A percentile compares a stretch with the other conserved stretches of the same genome.
Conservation (phyloP, 2,329 filamentous ascomycete species). For the Mollisiaceae sp. region DNA sequence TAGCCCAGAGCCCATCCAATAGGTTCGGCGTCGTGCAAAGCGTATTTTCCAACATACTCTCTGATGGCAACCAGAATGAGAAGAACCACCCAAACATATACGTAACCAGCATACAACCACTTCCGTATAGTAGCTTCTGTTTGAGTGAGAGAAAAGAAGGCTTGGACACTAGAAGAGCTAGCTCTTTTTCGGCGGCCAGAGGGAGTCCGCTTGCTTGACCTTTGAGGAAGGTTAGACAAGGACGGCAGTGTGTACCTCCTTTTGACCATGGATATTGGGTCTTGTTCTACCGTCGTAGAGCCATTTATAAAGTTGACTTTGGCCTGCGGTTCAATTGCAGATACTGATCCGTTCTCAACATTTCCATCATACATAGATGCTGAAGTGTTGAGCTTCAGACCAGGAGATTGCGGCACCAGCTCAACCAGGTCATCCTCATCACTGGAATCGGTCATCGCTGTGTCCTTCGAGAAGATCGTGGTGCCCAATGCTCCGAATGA, state of each 20-base stretch:
- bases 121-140: conserved; percentile 77
- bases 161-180: conserved; percentile 66
- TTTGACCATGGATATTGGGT: conserved; percentile 45
- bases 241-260: conserved; percentile 60
- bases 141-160: conserved; percentile 81
- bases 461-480: conserved; percentile 30
- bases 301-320: conserved; percentile 23
- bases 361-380: conserved; percentile 22
- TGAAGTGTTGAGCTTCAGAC: conserved; percentile 28
- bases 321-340: conserved; percentile 31
- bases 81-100: conserved; percentile 70
- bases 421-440: conserved; percentile 31
- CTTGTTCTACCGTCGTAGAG: conserved; percentile 24
- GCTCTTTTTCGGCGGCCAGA: conserved; percentile 70
- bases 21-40: conserved; percentile 76
- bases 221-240: conserved; percentile 41
- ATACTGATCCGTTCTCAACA: conserved; percentile 32
- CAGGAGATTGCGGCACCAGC: background rate
- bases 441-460: conserved; percentile 33
- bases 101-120: conserved; percentile 81
- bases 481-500: conserved; percentile 26
- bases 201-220: conserved; percentile 53
- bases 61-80: conserved; percentile 76
- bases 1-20: conserved; percentile 94
- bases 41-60: conserved; percentile 67